Evolutionary conservation across 2,329 filamentous ascomycete genomes (phyloP).

Genomic region (Penicillium concentricum): DNA sequence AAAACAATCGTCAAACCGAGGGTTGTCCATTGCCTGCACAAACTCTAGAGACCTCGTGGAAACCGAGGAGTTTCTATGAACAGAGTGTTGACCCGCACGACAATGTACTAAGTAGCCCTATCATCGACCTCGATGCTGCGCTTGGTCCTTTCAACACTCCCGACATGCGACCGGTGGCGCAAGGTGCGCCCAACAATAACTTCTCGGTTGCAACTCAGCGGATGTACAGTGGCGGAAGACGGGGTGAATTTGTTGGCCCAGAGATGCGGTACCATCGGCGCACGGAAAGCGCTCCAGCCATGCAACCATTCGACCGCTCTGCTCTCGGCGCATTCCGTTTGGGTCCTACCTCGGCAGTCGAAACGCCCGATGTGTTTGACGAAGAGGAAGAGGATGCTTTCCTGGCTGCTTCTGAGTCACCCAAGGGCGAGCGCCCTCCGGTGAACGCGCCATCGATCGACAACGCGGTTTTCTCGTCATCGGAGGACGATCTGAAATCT

Average conservation of each 20-base stretch:
- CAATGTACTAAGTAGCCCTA: conserved; percentile 66
- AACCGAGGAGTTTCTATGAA: conserved; percentile 46
- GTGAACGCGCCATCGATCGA: conserved; percentile 4
- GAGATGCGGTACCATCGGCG: conserved; percentile 53
- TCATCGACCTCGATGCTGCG: conserved; percentile 93
- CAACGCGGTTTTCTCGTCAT: conserved; percentile 7
- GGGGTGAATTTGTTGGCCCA: conserved; percentile 47
- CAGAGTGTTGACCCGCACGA: conserved; percentile 48
- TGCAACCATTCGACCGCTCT: conserved; percentile 49
- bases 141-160: conserved; percentile 85
- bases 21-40: conserved; percentile 12
- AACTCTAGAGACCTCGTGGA: conserved; percentile 41
- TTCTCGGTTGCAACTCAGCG: conserved; percentile 43
- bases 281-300: conserved; percentile 50
- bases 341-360: conserved; percentile 38
- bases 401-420: conserved; percentile 40
- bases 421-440: conserved; percentile 16
- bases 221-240: conserved; percentile 51
- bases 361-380: conserved; percentile 49
- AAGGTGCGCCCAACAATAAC: conserved; percentile 34
- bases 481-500: conserved; percentile 23
- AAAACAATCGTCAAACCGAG: conserved; percentile 21
- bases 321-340: conserved; percentile 39
- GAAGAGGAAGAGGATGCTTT: conserved; percentile 53
- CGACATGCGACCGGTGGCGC: conserved; percentile 36